Base-by-base conservation (phyloP, 2,329 filamentous ascomycete species). In the Exophiala mesophila region DNA sequence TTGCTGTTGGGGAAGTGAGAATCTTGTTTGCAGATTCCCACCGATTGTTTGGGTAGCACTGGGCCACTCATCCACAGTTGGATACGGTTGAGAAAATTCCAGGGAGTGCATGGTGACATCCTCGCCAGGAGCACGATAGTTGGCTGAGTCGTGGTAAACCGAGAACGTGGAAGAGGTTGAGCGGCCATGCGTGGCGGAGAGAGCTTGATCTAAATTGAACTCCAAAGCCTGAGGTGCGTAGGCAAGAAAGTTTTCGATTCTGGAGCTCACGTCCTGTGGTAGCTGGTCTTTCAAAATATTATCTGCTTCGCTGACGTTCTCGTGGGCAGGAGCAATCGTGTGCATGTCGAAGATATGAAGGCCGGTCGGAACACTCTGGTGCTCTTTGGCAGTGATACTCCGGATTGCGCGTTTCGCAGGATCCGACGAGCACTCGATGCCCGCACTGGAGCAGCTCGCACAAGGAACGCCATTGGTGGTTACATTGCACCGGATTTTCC, bases 401-500 rank as follows among this genome's bases (percentile, higher is more conserved):
- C 28, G 24, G 21, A 31, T 42, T 19, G 12, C 10, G 19, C 21
- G 36, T 23, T 23, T 36, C 26, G 31, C 31, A 26, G 23, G n/a
- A 17, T 13, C 19, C 13, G 37, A 18, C 8, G 55, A 36, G 37
- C 55, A 57, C 39, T 55, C 48, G 15, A 56, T 49, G 30, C 53
- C 55, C 26, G 55, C 53, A 29, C 55, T 34, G 20, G 49, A 47
- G 38, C 55, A 57, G 41, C 55, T 56, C 16, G 53, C 55, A 47
- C 55, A 57, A 2, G 55, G 55, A 19, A 64, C 60, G 3, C 69
- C 71, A 44, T 67, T 63, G 49, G 70, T 71, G 29, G 65, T 70
- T 13, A 73, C 70, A 53, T 72, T 70, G 41, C 71, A 74, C 23
- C 71, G 62, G 21, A 74, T 70, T 55, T 74, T 73, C 20, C 71